A percentile compares a stretch with the other conserved stretches of the same genome.
These are phyloP conservation scores for Rhizopus microsporus DNA, from an alignment of 371 early-diverging fungal genomes.

Conservation along the genomic window DNA sequence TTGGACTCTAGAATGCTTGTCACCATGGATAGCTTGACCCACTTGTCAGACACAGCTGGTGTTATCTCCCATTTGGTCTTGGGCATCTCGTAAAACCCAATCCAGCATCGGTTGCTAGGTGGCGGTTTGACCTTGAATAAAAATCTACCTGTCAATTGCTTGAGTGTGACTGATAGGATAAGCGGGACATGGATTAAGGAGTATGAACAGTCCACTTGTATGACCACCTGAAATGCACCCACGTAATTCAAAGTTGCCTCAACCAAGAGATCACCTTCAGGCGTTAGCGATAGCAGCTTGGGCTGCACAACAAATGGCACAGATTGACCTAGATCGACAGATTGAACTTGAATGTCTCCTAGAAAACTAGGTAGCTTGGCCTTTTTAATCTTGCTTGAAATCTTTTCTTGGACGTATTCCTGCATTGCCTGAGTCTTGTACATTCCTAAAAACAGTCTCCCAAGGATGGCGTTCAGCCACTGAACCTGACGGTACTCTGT, in stretches of 20 bases:
- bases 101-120: slow-evolving; percentile 87
- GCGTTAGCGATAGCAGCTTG: slow-evolving; percentile 63
- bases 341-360: slow-evolving; percentile 75
- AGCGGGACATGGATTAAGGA: slow-evolving; percentile 68
- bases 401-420: slow-evolving; percentile 60
- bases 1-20: slow-evolving; percentile 81
- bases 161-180: slow-evolving; percentile 73
- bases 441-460: slow-evolving; percentile 72
- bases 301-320: slow-evolving; percentile 81
- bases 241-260: slow-evolving; percentile 79
- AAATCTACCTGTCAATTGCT: slow-evolving; percentile 68
- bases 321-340: slow-evolving; percentile 77
- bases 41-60: slow-evolving; percentile 83
- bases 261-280: slow-evolving; percentile 70
- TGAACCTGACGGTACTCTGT: slow-evolving; percentile 60
- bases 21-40: slow-evolving; percentile 75
- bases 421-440: slow-evolving; percentile 67
- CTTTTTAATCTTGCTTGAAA: slow-evolving; percentile 62
- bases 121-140: slow-evolving; percentile 79
- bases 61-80: slow-evolving; percentile 75
- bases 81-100: slow-evolving; percentile 84
- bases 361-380: slow-evolving; percentile 72
- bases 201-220: slow-evolving; percentile 64
- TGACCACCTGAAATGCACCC: slow-evolving; percentile 71
- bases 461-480: slow-evolving; percentile 91